phyloP scores from a whole-genome alignment of 2,329 filamentous ascomycete species.

The Alternaria burnsii region DNA sequence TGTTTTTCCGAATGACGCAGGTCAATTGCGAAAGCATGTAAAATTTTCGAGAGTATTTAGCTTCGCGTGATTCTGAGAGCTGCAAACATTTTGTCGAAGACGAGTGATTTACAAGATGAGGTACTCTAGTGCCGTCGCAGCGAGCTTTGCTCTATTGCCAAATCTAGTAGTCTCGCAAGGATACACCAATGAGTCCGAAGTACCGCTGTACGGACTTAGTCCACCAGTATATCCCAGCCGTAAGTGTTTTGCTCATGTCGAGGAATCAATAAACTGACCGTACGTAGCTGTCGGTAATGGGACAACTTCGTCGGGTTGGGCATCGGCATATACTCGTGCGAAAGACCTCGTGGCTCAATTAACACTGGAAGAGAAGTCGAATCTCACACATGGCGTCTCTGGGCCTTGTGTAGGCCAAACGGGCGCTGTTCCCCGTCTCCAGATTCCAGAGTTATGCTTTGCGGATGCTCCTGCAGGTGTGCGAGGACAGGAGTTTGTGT shows the following conservation, averaged over 20 bases:
- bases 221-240: slow-evolving; percentile 44
- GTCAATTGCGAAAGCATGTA: slow-evolving; percentile 1
- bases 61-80: background rate
- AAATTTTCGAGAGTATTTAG: background rate
- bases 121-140: slow-evolving; percentile 7
- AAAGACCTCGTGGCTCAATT: slow-evolving; percentile 51
- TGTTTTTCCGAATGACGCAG: slow-evolving; percentile 8
- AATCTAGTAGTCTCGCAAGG: slow-evolving; percentile 21
- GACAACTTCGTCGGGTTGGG: slow-evolving; percentile 34
- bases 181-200: slow-evolving; percentile 40
- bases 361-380: slow-evolving; percentile 55
- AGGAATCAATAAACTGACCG: slow-evolving; percentile 5
- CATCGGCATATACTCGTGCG: slow-evolving; percentile 47
- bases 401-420: slow-evolving; percentile 49
- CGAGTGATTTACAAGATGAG: slow-evolving; percentile 13
- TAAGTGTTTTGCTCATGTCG: slow-evolving; percentile 15
- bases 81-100: background rate
- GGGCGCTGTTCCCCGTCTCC: slow-evolving; percentile 47
- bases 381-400: slow-evolving; percentile 48
- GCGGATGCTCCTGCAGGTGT: slow-evolving; percentile 50
- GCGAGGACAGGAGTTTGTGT: slow-evolving; percentile 43
- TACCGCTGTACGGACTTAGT: slow-evolving; percentile 39
- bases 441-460: slow-evolving; percentile 51
- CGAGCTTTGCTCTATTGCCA: slow-evolving; percentile 21
- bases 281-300: slow-evolving; percentile 34